A percentile compares a stretch with the other conserved stretches of the same genome.
Evolutionary conservation across 192 early-diverging fungal species (phyloP).

Genomic region (Umbelopsis vinacea): DNA sequence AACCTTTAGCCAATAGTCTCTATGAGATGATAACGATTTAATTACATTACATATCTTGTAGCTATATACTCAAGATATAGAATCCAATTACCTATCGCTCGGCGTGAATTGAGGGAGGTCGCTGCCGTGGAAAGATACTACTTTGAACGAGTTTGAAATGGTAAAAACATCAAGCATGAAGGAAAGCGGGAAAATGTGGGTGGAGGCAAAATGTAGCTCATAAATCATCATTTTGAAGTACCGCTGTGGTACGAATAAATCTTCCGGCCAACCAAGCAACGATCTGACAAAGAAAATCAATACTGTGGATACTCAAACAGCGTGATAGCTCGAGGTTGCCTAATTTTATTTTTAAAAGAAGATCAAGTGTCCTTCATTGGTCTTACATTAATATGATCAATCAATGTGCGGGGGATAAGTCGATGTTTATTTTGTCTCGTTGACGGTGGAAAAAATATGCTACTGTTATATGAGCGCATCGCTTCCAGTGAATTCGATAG

Average conservation of each 20-base stretch:
- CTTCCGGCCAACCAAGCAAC: background rate
- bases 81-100: background rate
- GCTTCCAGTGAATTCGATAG: too few species aligned
- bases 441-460: too few species aligned
- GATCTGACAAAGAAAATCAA: too few species aligned
- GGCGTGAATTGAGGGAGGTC: background rate
- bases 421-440: too few species aligned
- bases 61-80: background rate
- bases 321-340: too few species aligned
- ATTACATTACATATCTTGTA: too few species aligned
- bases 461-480: too few species aligned
- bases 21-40: background rate
- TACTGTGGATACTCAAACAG: too few species aligned
- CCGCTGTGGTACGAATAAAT: background rate
- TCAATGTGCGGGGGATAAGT: too few species aligned
- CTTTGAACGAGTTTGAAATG: background rate
- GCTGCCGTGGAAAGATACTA: background rate
- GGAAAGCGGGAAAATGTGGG: slow-evolving; percentile 3
- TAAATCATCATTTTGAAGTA: background rate
- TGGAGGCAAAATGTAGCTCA: background rate
- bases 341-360: too few species aligned
- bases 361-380: too few species aligned
- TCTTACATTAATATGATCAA: too few species aligned
- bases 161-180: background rate
- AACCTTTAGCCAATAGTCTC: background rate